These are phyloP conservation scores for Apophysomyces elegans DNA, from an alignment of 371 early-diverging fungal species.

Conservation along the genomic window DNA sequence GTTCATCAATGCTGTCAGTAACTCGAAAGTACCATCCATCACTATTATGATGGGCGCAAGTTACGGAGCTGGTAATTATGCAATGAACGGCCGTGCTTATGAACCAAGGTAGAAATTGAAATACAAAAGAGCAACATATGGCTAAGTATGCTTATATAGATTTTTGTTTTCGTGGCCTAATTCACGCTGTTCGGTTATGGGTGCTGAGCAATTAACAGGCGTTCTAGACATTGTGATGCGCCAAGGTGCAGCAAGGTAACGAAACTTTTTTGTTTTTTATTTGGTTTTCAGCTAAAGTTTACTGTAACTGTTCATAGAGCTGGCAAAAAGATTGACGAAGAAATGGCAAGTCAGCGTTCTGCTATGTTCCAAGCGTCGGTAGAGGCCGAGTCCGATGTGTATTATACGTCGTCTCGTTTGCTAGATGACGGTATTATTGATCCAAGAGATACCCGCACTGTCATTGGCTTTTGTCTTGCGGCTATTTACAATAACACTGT, in stretches of 20 bases:
- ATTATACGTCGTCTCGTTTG: slow-evolving; percentile 71
- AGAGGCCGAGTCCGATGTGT: slow-evolving; percentile 72
- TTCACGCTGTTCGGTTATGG: slow-evolving; percentile 80
- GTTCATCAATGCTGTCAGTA: slow-evolving; percentile 80
- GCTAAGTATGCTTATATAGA: slow-evolving; percentile 19
- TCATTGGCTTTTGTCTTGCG: slow-evolving; percentile 65
- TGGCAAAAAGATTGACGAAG: slow-evolving; percentile 63
- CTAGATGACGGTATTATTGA: slow-evolving; percentile 76
- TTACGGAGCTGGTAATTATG: slow-evolving; percentile 85
- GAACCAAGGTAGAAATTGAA: slow-evolving; percentile 55
- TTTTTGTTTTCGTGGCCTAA: slow-evolving; percentile 83
- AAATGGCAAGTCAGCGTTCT: slow-evolving; percentile 57
- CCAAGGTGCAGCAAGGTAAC: slow-evolving; percentile 68
- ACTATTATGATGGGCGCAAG: slow-evolving; percentile 79
- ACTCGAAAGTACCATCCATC: slow-evolving; percentile 74
- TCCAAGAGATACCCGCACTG: slow-evolving; percentile 67
- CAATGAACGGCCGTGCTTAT: slow-evolving; percentile 79
- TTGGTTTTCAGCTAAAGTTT: too few relatives aligned
- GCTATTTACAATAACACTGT: slow-evolving; percentile 64
- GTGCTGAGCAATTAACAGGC: slow-evolving; percentile 74
- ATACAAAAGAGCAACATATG: background rate
- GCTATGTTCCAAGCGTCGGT: slow-evolving; percentile 67
- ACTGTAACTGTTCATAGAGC: slow-evolving; percentile 27
- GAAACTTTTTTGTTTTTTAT: background rate
- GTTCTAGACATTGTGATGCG: slow-evolving; percentile 76